Conservation (phyloP, 768 basidiomycete species). For the Pleurotus cornucopiae region DNA sequence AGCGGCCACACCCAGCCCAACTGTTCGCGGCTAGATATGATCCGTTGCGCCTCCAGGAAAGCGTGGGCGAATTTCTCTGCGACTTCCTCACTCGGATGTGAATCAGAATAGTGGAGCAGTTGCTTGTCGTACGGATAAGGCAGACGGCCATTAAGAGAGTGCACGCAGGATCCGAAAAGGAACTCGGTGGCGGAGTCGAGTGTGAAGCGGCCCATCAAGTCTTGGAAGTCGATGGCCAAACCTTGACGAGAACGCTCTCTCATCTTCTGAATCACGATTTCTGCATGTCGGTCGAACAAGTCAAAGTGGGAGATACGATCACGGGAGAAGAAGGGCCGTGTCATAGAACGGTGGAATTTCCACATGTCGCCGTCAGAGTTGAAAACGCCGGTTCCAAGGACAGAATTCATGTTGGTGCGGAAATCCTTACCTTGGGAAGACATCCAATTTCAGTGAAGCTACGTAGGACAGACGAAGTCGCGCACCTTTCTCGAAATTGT, state of each 20-base stretch:
- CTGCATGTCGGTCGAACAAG: slow-evolving; percentile 34
- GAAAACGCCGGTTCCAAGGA: slow-evolving; percentile 36
- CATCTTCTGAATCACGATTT: slow-evolving; percentile 21
- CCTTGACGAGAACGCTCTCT: slow-evolving; percentile 28
- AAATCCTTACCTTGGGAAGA: slow-evolving; percentile 18
- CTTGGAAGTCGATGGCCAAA: slow-evolving; percentile 35
- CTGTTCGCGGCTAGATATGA: slow-evolving; percentile 25
- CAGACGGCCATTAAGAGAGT: slow-evolving; percentile 33
- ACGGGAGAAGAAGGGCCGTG: slow-evolving; percentile 37
- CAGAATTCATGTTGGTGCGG: slow-evolving; percentile 18
- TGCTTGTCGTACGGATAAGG: slow-evolving; percentile 21
- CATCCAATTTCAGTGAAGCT: not conserved
- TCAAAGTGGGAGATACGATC: slow-evolving; percentile 37
- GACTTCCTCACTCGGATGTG: slow-evolving; percentile 22
- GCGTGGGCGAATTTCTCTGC: slow-evolving; percentile 33
- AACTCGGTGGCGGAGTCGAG: slow-evolving; percentile 58
- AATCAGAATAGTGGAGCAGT: slow-evolving; percentile 18
- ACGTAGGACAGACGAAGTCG: not conserved
- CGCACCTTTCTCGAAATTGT: slow-evolving; percentile 41
- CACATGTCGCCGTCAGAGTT: slow-evolving; percentile 34
- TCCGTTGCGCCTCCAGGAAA: slow-evolving; percentile 31
- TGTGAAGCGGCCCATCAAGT: slow-evolving; percentile 39
- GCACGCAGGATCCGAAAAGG: slow-evolving; percentile 41
- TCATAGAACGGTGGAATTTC: slow-evolving; percentile 38
- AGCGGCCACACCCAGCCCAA: slow-evolving; percentile 41